Conservation (phyloP, 2,329 filamentous ascomycete genomes). For the Stachybotrys echinatus region DNA sequence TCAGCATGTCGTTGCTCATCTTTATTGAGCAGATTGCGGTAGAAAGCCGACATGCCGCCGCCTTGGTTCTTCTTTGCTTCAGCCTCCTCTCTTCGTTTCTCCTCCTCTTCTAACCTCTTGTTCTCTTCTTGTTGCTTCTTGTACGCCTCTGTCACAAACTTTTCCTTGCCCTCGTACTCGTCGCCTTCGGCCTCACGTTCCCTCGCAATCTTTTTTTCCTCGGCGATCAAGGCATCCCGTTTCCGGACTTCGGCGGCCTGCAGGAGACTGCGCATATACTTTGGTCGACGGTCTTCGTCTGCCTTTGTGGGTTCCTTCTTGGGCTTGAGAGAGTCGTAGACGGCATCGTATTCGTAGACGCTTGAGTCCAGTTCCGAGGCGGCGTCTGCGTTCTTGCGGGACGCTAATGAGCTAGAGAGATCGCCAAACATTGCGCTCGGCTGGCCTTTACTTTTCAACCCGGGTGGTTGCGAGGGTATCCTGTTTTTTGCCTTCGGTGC, state of each 20-base stretch:
- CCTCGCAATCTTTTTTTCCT: slow-evolving; percentile 73
- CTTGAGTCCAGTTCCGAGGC: slow-evolving; percentile 64
- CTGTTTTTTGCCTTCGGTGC: slow-evolving; percentile 24
- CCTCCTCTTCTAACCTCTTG: slow-evolving; percentile 63
- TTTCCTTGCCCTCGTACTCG: slow-evolving; percentile 76
- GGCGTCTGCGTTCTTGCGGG: slow-evolving; percentile 58
- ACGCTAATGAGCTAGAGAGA: slow-evolving; percentile 58
- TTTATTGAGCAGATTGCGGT: slow-evolving; percentile 66
- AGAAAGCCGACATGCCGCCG: slow-evolving; percentile 74
- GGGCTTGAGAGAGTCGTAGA: slow-evolving; percentile 72
- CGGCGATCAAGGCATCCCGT: slow-evolving; percentile 70
- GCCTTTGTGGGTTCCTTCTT: slow-evolving; percentile 52
- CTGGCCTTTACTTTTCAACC: slow-evolving; percentile 37
- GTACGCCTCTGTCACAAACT: slow-evolving; percentile 80
- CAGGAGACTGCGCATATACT: slow-evolving; percentile 73
- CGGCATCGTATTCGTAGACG: slow-evolving; percentile 81
- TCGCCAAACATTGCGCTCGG: slow-evolving; percentile 52
- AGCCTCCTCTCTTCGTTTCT: slow-evolving; percentile 59
- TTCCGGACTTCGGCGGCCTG: slow-evolving; percentile 71
- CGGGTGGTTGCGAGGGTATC: slow-evolving; percentile 32
- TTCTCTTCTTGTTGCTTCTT: slow-evolving; percentile 77
- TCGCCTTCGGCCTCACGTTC: slow-evolving; percentile 78
- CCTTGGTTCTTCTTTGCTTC: slow-evolving; percentile 57
- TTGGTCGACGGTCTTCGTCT: slow-evolving; percentile 58
- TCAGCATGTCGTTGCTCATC: slow-evolving; percentile 67